Evolutionary conservation across 2,329 filamentous ascomycete genomes (phyloP), one percentile per base, ranked within the genome.

Genomic region (Fusarium haematococcum): DNA sequence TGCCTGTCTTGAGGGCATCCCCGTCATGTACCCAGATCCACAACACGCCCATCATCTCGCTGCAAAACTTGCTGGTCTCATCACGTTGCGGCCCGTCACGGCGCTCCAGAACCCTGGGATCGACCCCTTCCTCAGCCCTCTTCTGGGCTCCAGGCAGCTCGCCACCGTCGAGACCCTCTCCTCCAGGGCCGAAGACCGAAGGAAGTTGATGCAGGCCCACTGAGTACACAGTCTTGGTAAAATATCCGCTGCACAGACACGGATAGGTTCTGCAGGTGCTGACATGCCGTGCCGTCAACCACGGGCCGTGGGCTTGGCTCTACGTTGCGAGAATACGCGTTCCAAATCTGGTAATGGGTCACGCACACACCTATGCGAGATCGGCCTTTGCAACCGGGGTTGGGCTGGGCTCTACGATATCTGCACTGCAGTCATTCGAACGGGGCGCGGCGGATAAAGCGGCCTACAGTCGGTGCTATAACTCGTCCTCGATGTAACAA

Each of bases 271-370:
- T 57, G 52, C 30, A 37, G 32, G 52, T 32, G 32, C 32, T 32
- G 13, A 35, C 52, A 57, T 35, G 52, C 32, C 32, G 52, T 57
- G 43, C 23, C 52, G 52, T 32, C 52, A 33, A 63, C 37, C 45
- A 59, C 37, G 56, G 59, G 48, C 27, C 63, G 70, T 71, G 63
- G 56, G 27, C 61, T 41, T 59, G 30, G 52, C 43, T 48, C 43
- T 16, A 37, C n/a, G 48, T 62, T 71, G 69, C 62, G 67, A 70
- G 39, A n/a, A 60, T 48, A n/a, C 23, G 37, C 18, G 60, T 37
- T 60, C 68, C 63, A 18, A 58, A 72, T 63, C 20, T 10, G 58
- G 71, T 32, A 74, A 74, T 65, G 25, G 48, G 71, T 74, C 71
- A 74, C 68, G 71, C 64, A 43, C 25, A 32, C 64, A 37, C 25